Conservation (phyloP, 495 filamentous ascomycete species). For the Penicillium dipodomyicola region DNA sequence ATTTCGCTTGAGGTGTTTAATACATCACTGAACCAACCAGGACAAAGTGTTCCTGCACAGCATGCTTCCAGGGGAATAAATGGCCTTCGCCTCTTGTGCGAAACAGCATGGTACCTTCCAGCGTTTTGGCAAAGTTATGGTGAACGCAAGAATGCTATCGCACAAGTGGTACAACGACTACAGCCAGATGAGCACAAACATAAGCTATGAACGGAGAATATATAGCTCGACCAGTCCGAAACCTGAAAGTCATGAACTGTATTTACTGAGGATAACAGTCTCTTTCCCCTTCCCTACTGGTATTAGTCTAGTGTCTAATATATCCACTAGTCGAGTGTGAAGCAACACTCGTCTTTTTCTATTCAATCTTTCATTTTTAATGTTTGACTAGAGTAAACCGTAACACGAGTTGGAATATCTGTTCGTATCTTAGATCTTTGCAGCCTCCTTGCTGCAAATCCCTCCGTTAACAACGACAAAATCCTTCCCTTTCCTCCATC, state of each 20-base stretch:
- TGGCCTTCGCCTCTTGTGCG: slow-evolving; percentile 17
- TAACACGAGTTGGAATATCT: too few species aligned
- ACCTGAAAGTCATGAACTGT: not conserved
- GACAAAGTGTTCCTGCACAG: slow-evolving; percentile 10
- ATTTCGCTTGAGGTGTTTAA: slow-evolving; percentile 66
- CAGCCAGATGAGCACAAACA: not conserved
- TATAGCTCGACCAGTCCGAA: too few species aligned
- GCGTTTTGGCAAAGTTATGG: slow-evolving; percentile 26
- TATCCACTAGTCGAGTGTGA: too few species aligned
- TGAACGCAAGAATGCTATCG: slow-evolving; percentile 4
- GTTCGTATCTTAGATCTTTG: too few species aligned
- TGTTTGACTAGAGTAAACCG: too few species aligned
- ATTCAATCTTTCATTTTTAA: too few species aligned
- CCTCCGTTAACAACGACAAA: too few species aligned
- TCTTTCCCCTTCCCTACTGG: not conserved
- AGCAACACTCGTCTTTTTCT: too few species aligned
- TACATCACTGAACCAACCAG: slow-evolving; percentile 25
- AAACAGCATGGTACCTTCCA: slow-evolving; percentile 15
- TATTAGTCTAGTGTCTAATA: too few species aligned
- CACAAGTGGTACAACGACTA: slow-evolving; percentile 7
- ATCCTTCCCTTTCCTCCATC: too few species aligned
- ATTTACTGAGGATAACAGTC: not conserved
- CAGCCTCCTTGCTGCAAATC: too few species aligned
- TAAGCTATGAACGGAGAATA: not conserved
- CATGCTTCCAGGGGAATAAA: slow-evolving; percentile 31